phyloP scores from a whole-genome alignment of 2,329 filamentous ascomycete species.

The Graphilbum ipis-grandicollis region DNA sequence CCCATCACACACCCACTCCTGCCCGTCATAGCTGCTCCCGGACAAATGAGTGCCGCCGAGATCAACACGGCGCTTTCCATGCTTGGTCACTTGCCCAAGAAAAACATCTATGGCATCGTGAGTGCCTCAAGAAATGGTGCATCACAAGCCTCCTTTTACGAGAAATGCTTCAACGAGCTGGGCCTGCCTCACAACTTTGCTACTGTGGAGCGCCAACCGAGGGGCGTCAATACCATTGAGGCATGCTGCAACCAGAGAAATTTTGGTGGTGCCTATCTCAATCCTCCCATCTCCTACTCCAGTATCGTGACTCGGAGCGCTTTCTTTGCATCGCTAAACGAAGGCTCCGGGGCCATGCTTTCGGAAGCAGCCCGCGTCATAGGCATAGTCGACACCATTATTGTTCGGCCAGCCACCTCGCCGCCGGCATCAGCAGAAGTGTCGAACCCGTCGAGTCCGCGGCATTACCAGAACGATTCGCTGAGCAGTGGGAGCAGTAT shows the following conservation, averaged over 20 bases:
- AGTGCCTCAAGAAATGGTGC: slow-evolving; percentile 44
- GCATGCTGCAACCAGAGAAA: slow-evolving; percentile 53
- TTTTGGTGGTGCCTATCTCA: slow-evolving; percentile 71
- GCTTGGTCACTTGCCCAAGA: slow-evolving; percentile 65
- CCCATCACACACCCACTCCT: slow-evolving; percentile 75
- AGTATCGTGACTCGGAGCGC: slow-evolving; percentile 37
- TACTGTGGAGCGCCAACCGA: slow-evolving; percentile 53
- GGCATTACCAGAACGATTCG: slow-evolving; percentile 16
- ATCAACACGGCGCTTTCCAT: slow-evolving; percentile 66
- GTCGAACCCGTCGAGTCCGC: slow-evolving; percentile 31
- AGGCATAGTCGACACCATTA: slow-evolving; percentile 67
- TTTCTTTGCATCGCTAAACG: slow-evolving; percentile 32
- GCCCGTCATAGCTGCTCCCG: slow-evolving; percentile 69
- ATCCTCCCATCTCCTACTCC: slow-evolving; percentile 47
- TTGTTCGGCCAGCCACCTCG: slow-evolving; percentile 36
- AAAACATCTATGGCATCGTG: slow-evolving; percentile 65
- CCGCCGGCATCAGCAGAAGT: slow-evolving; percentile 25
- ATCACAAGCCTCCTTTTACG: slow-evolving; percentile 69
- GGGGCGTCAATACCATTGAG: slow-evolving; percentile 49
- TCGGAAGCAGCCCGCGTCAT: slow-evolving; percentile 65
- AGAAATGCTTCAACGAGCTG: slow-evolving; percentile 67
- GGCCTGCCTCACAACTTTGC: slow-evolving; percentile 73
- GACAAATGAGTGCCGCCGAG: slow-evolving; percentile 70
- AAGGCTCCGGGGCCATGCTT: slow-evolving; percentile 35
- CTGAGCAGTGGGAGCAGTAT: slow-evolving; percentile 2